Evolutionary conservation across 352 stramenopile species (phyloP).

Genomic region (Pythium guiyangense): DNA sequence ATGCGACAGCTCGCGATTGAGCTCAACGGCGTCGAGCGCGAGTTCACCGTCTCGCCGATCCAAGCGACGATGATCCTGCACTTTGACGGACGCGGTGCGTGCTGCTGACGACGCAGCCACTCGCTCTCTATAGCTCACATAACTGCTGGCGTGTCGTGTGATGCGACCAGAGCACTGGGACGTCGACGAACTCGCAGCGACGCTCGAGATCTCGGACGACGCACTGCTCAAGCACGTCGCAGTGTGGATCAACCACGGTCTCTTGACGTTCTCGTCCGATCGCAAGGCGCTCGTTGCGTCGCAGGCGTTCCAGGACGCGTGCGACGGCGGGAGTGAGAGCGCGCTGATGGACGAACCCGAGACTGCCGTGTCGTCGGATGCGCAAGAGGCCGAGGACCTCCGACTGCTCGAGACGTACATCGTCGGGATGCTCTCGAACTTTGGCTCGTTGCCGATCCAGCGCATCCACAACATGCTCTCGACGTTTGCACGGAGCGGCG

Average conservation of each 20-base stretch:
- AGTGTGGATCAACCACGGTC: conserved; percentile 69
- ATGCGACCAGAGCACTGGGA: conserved; percentile 37
- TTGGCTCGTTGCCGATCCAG: conserved; percentile 88
- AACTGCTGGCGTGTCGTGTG: no score
- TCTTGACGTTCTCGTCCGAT: conserved; percentile 42
- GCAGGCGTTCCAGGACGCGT: conserved; percentile 38
- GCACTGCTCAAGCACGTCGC: conserved; percentile 50
- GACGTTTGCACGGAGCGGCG: conserved; percentile 71
- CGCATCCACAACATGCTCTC: conserved; percentile 95
- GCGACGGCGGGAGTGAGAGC: conserved; percentile 26
- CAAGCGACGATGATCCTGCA: conserved; percentile 94
- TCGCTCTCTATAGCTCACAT: no score
- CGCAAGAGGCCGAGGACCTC: conserved; percentile 91
- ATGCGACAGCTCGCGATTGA: conserved; percentile 90
- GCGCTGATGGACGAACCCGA: conserved; percentile 52
- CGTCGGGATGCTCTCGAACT: conserved; percentile 93
- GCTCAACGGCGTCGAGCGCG: conserved; percentile 69
- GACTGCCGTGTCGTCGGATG: conserved; percentile 85
- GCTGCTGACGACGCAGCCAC: no score
- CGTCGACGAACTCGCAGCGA: conserved; percentile 49
- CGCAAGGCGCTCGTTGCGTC: conserved; percentile 40
- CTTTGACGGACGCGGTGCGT: conserved; percentile 90
- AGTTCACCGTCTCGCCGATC: conserved; percentile 90
- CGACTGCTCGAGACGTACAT: conserved; percentile 94
- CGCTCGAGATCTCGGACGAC: conserved; percentile 62